A percentile compares a stretch with the other conserved stretches of the same genome.
Conservation (phyloP, 805 yeast genomes). For the Nakazawaea molendinolei region DNA sequence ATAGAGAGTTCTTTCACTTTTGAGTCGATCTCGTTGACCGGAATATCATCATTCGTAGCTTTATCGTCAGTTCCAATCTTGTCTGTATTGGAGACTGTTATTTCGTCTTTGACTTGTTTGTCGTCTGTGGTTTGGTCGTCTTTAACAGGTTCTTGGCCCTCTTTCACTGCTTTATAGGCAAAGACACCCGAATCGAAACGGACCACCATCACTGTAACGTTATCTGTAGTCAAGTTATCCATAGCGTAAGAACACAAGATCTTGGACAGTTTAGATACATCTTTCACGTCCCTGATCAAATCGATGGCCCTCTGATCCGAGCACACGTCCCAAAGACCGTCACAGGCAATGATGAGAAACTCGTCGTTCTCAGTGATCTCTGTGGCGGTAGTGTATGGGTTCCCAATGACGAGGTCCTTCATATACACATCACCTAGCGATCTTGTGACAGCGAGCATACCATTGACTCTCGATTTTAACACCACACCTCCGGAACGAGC, state of each 20-base stretch:
- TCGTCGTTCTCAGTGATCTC: conserved; percentile 63
- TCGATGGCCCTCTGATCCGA: conserved; percentile 81
- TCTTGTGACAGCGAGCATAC: conserved; percentile 90
- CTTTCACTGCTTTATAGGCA: conserved; percentile 16
- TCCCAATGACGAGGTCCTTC: conserved; percentile 82
- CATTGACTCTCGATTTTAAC: conserved; percentile 88
- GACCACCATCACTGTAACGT: conserved; percentile 89
- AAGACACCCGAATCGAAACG: conserved; percentile 41
- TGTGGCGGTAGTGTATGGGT: conserved; percentile 88
- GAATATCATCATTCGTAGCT: too few relatives aligned
- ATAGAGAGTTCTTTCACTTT: too few relatives aligned
- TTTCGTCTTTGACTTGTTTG: too few relatives aligned
- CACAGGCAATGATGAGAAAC: conserved; percentile 87
- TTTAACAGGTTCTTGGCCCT: not conserved
- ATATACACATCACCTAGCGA: conserved; percentile 91
- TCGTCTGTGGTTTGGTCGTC: not conserved
- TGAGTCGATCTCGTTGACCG: too few relatives aligned
- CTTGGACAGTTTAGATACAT: conserved; percentile 64
- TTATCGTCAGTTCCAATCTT: too few relatives aligned
- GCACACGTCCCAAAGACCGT: conserved; percentile 95
- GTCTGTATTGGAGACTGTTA: too few relatives aligned
- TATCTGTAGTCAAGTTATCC: conserved; percentile 77
- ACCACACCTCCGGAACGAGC: conserved; percentile 78
- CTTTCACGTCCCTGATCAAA: conserved; percentile 44
- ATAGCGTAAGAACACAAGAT: conserved; percentile 68